These are phyloP conservation scores for Hericium alpestre DNA, from an alignment of 768 basidiomycete genomes.

Conservation along the genomic window DNA sequence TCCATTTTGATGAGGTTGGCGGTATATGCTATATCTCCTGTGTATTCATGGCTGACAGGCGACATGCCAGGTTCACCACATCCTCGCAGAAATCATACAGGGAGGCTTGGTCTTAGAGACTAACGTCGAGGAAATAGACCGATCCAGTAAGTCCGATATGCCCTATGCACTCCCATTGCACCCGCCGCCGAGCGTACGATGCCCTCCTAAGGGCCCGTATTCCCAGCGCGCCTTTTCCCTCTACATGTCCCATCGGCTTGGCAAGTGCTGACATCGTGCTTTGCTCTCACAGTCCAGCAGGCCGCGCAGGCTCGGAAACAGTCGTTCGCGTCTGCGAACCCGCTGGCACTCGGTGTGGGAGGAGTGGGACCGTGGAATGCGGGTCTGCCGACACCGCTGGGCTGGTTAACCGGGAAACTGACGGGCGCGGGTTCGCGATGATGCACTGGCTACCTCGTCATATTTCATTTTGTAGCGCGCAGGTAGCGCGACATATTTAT, in stretches of 20 bases:
- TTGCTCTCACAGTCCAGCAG: conserved; percentile 42
- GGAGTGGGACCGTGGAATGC: conserved; percentile 50
- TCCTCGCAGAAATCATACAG: conserved; percentile 92
- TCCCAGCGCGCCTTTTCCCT: not conserved
- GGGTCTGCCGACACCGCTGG: conserved; percentile 59
- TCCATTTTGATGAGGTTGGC: conserved; percentile 93
- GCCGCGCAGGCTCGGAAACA: conserved; percentile 66
- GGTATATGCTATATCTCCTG: not conserved
- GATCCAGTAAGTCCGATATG: conserved; percentile 39
- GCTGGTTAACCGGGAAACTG: conserved; percentile 70
- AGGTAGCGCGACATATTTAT: not conserved
- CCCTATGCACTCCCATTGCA: not conserved
- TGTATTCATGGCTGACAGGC: not conserved
- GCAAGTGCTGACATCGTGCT: not conserved
- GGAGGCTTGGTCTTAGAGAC: conserved; percentile 95
- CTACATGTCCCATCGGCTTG: not conserved
- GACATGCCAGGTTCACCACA: conserved; percentile 70
- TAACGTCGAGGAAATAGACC: conserved; percentile 76
- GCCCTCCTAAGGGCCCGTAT: conserved; percentile 1
- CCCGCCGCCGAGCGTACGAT: not conserved
- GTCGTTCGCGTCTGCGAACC: conserved; percentile 74
- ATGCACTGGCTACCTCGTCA: not conserved
- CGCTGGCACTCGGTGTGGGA: conserved; percentile 58
- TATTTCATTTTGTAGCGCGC: too few species aligned
- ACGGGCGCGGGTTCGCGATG: conserved; percentile 50